A percentile compares a stretch with the other conserved stretches of the same genome.
phyloP scores from a whole-genome alignment of 1,284 basidiomycete genomes.

The Wallemia mellicola region DNA sequence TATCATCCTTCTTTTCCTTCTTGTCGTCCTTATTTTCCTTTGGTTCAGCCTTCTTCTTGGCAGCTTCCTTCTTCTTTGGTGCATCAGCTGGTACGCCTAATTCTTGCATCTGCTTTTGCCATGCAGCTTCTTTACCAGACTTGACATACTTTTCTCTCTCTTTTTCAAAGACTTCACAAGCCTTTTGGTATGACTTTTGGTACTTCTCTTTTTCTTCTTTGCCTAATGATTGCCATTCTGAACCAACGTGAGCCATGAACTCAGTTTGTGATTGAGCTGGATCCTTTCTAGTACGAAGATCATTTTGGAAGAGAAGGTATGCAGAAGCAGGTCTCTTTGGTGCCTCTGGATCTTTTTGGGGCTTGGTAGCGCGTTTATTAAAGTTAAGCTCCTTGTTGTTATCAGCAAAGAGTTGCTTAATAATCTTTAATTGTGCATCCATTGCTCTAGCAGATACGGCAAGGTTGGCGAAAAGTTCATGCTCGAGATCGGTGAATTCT shows the following conservation, averaged over 20 bases:
- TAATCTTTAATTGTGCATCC: background rate
- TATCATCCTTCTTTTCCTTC: background rate
- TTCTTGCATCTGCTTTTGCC: background rate
- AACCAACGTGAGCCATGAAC: constrained; percentile 36
- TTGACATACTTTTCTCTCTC: background rate
- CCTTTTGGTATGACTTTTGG: background rate
- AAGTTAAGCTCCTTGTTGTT: background rate
- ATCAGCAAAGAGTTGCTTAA: background rate
- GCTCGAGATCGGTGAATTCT: background rate
- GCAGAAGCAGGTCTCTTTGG: constrained; percentile 82
- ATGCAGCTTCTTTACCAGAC: background rate
- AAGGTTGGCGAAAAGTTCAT: background rate
- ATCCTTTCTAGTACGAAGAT: constrained; percentile 38
- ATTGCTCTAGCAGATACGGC: background rate
- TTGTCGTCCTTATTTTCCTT: background rate
- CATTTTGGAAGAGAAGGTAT: constrained; percentile 87
- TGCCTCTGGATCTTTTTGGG: constrained; percentile 60
- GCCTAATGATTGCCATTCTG: constrained; percentile 38
- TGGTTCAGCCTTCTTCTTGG: background rate
- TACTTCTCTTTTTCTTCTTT: constrained; percentile 29
- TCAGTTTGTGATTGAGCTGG: constrained; percentile 39
- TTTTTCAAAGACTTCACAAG: background rate
- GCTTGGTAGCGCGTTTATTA: constrained; percentile 23
- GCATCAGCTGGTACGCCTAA: background rate
- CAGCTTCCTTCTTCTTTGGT: background rate